Base-by-base conservation (phyloP, 441 rosid species). In the Gossypium davidsonii region DNA sequence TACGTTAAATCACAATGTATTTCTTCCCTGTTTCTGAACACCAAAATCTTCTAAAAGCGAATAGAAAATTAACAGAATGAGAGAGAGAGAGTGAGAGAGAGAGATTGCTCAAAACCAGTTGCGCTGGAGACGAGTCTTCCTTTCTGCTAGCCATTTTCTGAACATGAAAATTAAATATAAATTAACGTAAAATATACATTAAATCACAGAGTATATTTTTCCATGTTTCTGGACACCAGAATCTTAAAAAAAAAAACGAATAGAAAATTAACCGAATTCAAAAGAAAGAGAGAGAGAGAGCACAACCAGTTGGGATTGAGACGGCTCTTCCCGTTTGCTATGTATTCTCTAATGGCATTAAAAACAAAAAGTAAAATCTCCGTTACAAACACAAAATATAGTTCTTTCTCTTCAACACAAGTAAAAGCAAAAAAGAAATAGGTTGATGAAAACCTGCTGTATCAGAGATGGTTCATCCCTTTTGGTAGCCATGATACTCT, bases 391-490 rank as follows among this genome's bases (percentile, higher is more conserved):
- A 5, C 31, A 52, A 25, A 51, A 52, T 31, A 9, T 31, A 28
- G 9, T 68, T 51, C 12, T 26, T 10, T 28, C 46, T 11, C 56
- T 15, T 26, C 17, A 51, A 67, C 61, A 11, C n/a, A 14, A 21
- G 18, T 25, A 49, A 20, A 62, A 68, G 9, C 39, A 25, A 4
- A 6, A 46, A 6, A 66, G 11, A 46, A 14, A 28, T 21, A 37
- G 49, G 10, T 37, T 9, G 48, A 68, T 28, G 11, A 17, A 52
- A 51, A 53, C 67, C 69, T 69, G 74, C 17, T 37, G 65, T 14
- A 77, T 80, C 85, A 69, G 87, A 67, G 79, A 59, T 49, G 79
- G 73, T 52, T 84, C 92, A 18, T 73, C 81, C 60, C 79, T 85
- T 44, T 64, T 76, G 14, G 70, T 81, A n/a, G 80, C 55, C 86